These are phyloP conservation scores for Tinospora cordifolia DNA, from an alignment of 164 flowering plant genomes.

Conservation along the genomic window DNA sequence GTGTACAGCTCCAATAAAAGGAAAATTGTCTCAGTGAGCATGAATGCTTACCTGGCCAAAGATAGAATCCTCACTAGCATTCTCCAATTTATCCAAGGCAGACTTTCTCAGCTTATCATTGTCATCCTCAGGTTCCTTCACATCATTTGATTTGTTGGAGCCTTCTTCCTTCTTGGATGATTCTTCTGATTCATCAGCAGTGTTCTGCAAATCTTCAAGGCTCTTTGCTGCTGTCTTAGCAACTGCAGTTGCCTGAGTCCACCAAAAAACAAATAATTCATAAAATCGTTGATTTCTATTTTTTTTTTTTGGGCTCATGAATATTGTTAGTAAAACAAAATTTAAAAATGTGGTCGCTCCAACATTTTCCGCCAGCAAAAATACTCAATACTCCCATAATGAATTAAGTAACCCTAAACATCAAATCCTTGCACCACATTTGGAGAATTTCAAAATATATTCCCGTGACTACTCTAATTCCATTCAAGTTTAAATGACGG, in stretches of 20 bases:
- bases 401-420: not conserved
- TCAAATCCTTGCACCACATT: not conserved
- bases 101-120: conserved; percentile 43
- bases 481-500: not conserved
- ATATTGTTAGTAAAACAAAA: no score
- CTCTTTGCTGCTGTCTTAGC: conserved; percentile 81
- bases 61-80: conserved; percentile 82
- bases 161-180: conserved; percentile 45
- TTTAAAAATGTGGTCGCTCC: no score
- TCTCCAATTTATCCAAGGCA: conserved; percentile 75
- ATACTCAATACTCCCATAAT: not conserved
- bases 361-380: no score
- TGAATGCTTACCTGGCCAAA: conserved; percentile 71
- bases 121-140: conserved; percentile 48
- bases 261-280: conserved; percentile 5
- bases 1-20: not conserved
- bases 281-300: not conserved
- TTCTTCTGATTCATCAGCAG: conserved; percentile 45
- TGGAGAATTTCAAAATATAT: not conserved
- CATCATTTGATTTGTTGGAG: conserved; percentile 26
- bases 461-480: not conserved
- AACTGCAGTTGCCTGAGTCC: conserved; percentile 61
- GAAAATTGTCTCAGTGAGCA: not conserved
- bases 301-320: not conserved
- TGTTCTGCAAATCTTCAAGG: conserved; percentile 45